These are phyloP conservation scores for Galerina marginata DNA, from an alignment of 768 basidiomycete species.

Conservation along the genomic window DNA sequence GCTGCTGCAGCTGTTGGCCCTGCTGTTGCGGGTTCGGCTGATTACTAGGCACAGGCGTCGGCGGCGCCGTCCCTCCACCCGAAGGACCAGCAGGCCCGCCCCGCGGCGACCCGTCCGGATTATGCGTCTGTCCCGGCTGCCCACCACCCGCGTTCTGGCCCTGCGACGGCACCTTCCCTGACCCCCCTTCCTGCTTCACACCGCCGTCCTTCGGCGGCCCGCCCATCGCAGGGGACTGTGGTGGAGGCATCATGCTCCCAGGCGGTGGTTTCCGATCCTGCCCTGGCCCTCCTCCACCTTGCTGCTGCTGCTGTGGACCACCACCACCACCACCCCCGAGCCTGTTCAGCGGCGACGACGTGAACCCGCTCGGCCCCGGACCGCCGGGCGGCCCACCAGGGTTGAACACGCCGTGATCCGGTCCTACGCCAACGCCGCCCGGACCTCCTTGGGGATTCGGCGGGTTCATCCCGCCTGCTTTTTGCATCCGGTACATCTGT, in stretches of 20 bases:
- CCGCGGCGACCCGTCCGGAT: conserved; percentile 23
- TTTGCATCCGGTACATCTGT: conserved; percentile 13
- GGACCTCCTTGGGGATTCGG: background rate
- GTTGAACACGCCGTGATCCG: conserved; percentile 3
- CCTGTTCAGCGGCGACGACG: conserved; percentile 13
- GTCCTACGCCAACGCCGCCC: background rate
- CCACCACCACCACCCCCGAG: conserved; percentile 1
- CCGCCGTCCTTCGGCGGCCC: conserved; percentile 14
- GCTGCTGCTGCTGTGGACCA: background rate
- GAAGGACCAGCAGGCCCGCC: conserved; percentile 8
- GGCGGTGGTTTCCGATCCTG: conserved; percentile 1
- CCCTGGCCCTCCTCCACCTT: background rate
- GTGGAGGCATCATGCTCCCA: conserved; percentile 21
- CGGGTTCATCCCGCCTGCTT: conserved; percentile 7
- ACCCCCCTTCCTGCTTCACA: conserved; percentile 5
- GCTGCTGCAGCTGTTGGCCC: conserved; percentile 4
- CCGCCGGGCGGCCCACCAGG: background rate
- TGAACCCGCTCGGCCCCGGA: background rate
- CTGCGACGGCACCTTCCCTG: conserved; percentile 13
- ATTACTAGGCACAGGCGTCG: conserved; percentile 30
- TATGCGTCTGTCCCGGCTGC: background rate
- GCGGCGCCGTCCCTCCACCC: conserved; percentile 28
- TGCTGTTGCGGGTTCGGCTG: conserved; percentile 27
- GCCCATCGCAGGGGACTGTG: conserved; percentile 14
- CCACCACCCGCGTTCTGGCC: conserved; percentile 3